Evolutionary conservation across 331 rosid species (phyloP), one percentile per base, ranked within the genome.

Genomic region (Arachis monticola): DNA sequence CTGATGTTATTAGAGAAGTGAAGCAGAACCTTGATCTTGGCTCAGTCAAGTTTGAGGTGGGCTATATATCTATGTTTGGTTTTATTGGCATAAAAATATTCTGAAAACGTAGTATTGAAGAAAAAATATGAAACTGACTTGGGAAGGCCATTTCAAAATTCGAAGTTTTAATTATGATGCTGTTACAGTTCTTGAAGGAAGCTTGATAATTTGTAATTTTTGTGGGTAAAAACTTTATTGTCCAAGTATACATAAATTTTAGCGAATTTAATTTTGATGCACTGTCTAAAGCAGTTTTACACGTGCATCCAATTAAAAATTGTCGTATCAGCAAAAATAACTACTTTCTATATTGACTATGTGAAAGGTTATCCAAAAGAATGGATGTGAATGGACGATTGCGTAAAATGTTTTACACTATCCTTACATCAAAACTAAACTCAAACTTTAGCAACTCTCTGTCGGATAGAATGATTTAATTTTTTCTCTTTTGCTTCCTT

Each of bases 1-100:
- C 97, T 71, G 99, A 92, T 87, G 94, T 94, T 85, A 87, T 87
- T 78, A 92, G 81, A 86, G 99, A 94, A 87, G 99, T 94, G 79
- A 94, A 88, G 86, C 97, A 90, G 87, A 92, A 92, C 83, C 88
- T 94, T 81, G 97, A 92, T 76, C 87, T 94, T 62, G 99, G 99
- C 82, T 84, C 97, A 40, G 96, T 90, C 72, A 94, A 94, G 81
- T 94, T 91, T 88, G 96, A 94, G 96, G 99, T 94, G 35, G n/a
- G 84, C 45, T 59, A 5, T 17, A 59, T 64, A 17, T 70, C 40
- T 59, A 48, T 9, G 64, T 79, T 59, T 67, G 64, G 69, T 68
- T 79, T 76, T 47, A 17, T 12, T 61, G 59, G 41, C 41, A 32
- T 50, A 72, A 40, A 53, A 6, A 53, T 53, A 2, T 38, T 63